Base-by-base conservation (phyloP, 768 basidiomycete genomes). In the Amanita pallidorosea region DNA sequence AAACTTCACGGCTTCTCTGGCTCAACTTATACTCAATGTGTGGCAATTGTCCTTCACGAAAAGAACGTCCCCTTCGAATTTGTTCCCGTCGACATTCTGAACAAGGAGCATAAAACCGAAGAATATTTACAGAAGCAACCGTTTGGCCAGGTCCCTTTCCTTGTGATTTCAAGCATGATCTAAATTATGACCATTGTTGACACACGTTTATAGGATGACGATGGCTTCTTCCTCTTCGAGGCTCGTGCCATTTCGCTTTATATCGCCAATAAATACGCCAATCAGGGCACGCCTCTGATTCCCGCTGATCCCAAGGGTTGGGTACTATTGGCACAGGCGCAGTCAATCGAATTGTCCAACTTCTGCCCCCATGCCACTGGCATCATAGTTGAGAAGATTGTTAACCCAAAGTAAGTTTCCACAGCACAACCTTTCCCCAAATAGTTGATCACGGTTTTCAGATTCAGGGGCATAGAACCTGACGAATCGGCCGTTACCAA, bases 221-320 rank as follows among this genome's bases (percentile, higher is more conserved):
- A 80, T 36, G 83, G 80, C 3, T 77, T 85, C 60, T 64, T 74
- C 51, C 57, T 88, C n/a, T 84, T 74, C 64, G 82, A 83, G 58
- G 74, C 72, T 35, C 77, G 81, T 27, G 81, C 81, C 0, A 83
- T 85, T 47, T 59, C 60, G 7, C 75, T 79, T 15, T 87, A 85
- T 61, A 60, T 85, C 55, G 74, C 70, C 25, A 63, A 62, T 52
- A 85, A 83, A 58, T 77, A 81, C 55, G 61, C 71, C 0, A 42
- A 64, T 43, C 72, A 79, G 56, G 80, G 80, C 36, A 68, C 73
- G 2, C 51, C 60, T 5, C 68, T 84, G 35, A 64, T 82, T 37
- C 83, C 84, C 4, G 58, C 58, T 4, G 67, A 69, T 8, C 35
- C 65, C 6, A 60, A 69, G 34, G 62, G 57, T 15, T 64, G 60